Base-by-base conservation (phyloP, 805 yeast genomes). In the Zygosaccharomyces bailii region DNA sequence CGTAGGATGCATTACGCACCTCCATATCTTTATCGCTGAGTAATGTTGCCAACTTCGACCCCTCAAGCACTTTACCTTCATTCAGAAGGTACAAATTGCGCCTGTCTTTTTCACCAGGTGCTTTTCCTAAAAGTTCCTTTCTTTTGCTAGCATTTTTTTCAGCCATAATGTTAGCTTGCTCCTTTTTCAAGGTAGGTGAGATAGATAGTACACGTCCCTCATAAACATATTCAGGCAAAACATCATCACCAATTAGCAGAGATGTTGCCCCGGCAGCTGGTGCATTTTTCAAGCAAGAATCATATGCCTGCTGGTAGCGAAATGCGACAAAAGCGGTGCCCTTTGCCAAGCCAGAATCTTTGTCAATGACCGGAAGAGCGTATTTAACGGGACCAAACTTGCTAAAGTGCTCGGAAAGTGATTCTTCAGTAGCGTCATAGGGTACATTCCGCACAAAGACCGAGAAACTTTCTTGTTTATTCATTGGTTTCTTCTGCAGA, bases 281-380 rank as follows among this genome's bases (percentile, higher is more conserved):
- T 0, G 97, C 96, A 56, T 80, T 75, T 4, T 72, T 71, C 27
- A 90, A 61, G 68, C 97, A 90, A 42, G 76, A 74, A 24, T 74
- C 73, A 56, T 79, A 86, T 2, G 84, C 78, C 4, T 74, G 80
- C 43, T 77, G 78, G 17, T 74, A 69, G 40, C 63, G 66, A 61
- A 93, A 93, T 0, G 96, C 95, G 34, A 93, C 96, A 62, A 93
- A 93, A 0, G 96, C 99, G 0, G 96, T 84, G 50, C 99, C 99
- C 62, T 76, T 86, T 9, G 98, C 91, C 48, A 86, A 70, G 4
- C 95, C 95, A 2, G 96, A 82, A 44, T 73, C 84, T 59, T 73
- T 85, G 59, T 93, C 99, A 50, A 84, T 73, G 10, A 93, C 99
- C 0, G 98, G 96, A 35, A 93, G 73, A 1, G 99, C 99, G 62